Evolutionary conservation across 352 stramenopile species (phyloP), one percentile per base, ranked within the genome.

Genomic region (Phytophthora pinifolia): DNA sequence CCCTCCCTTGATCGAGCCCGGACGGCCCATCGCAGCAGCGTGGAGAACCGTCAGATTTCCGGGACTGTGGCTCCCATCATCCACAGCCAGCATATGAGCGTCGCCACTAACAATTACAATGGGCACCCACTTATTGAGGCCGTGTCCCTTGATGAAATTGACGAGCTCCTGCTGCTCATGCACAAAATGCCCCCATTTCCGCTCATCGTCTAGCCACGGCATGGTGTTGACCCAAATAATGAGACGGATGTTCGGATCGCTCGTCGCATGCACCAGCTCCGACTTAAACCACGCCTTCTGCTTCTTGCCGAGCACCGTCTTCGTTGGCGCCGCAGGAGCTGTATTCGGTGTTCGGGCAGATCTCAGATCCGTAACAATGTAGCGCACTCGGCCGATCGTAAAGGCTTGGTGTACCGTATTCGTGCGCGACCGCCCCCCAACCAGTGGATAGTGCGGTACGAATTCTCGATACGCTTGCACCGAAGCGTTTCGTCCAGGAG

Each of bases 241-340:
- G 9, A 96, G 69, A 10, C 60, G 75, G 33, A 92, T 70, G 0
- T 49, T 46, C 14, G 67, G 64, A 47, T 91, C 76, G 4, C 70
- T 66, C 1, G 69, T 89, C 3, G 83, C 83, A 7, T 48, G 65
- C 29, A 88, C 52, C 2, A 96, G 75, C 46, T 96, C 79, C 14
- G 74, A 57, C 56, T 94, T 91, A 45, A 96, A 94, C 88, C 88
- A 96, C 15, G 68, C 65, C 58, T 94, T 94, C 53, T 96, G 88
- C 53, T 84, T 79, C 10, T 65, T 74, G 4, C 88, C 88, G 0
- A 96, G 67, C n/a, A 92, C 80, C 0, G 81, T 91, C 59, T 96
- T 95, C 14, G 73, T 81, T n/a, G 82, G 80, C 37, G 74, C 62
- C 38, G 88, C 76, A 7, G 70, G 81, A 15, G 72, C 62, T 10